Conservation (phyloP, 2,329 filamentous ascomycete genomes). For the Aspergillus amoenus region DNA sequence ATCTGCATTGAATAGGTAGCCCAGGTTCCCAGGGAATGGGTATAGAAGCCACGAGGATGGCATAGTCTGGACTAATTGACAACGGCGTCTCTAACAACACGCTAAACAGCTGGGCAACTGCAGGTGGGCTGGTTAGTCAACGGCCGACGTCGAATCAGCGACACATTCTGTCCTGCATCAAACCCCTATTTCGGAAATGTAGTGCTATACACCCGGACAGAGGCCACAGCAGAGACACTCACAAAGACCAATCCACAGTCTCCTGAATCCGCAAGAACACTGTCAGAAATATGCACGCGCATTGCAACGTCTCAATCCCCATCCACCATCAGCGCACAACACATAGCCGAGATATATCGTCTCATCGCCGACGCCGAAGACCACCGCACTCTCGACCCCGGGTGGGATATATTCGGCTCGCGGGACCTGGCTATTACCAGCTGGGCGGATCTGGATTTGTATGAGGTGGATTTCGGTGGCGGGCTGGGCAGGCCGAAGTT, state of each 20-base stretch:
- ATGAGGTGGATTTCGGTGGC: conserved; percentile 11
- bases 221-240: neutral
- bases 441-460: conserved; percentile 13
- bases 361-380: neutral
- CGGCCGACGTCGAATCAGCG: neutral
- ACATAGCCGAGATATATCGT: conserved; percentile 10
- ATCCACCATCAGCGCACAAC: neutral
- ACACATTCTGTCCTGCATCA: neutral
- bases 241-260: neutral
- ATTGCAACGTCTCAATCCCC: conserved; percentile 1
- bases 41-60: neutral
- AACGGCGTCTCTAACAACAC: no score
- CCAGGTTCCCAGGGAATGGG: neutral
- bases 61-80: no score
- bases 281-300: neutral
- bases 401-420: conserved; percentile 16
- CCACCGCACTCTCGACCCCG: neutral
- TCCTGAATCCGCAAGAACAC: neutral
- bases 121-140: neutral
- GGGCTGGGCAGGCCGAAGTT: conserved; percentile 1
- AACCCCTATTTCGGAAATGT: conserved; percentile 1
- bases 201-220: conserved; percentile 1
- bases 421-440: conserved; percentile 15
- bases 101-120: no score
- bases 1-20: no score